These are phyloP conservation scores for Fusarium praegraminearum DNA, from an alignment of 2,329 filamentous ascomycete genomes.

Conservation along the genomic window DNA sequence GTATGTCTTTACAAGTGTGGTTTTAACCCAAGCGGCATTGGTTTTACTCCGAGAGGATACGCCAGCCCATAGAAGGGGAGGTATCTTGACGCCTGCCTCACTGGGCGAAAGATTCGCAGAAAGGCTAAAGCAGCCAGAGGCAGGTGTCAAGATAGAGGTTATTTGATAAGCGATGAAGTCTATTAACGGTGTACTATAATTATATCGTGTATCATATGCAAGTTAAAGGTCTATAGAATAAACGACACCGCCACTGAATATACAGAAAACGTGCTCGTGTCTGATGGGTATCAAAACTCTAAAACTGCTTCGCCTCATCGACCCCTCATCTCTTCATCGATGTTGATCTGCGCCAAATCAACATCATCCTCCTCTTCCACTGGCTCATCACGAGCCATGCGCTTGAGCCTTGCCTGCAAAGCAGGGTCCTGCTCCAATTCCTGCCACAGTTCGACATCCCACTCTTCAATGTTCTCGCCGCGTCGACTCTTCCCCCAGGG, in stretches of 20 bases:
- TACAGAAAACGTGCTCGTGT: slow-evolving; percentile 26
- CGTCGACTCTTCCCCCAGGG: slow-evolving; percentile 55
- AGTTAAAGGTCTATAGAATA: slow-evolving; percentile 16
- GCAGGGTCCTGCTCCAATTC: slow-evolving; percentile 66
- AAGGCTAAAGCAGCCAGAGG: slow-evolving; percentile 20
- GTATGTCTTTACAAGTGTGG: slow-evolving; percentile 38
- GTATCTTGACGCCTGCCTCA: slow-evolving; percentile 38
- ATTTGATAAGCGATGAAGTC: background rate
- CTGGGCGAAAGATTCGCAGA: slow-evolving; percentile 29
- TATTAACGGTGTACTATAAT: background rate
- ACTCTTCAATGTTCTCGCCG: slow-evolving; percentile 60
- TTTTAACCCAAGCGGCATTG: slow-evolving; percentile 36
- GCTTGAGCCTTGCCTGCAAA: slow-evolving; percentile 57
- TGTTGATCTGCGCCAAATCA: slow-evolving; percentile 33
- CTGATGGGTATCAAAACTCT: slow-evolving; percentile 45
- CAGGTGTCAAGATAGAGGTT: slow-evolving; percentile 27
- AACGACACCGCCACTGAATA: slow-evolving; percentile 9
- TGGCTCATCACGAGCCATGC: slow-evolving; percentile 55
- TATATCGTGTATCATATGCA: slow-evolving; percentile 21
- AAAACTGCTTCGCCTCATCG: slow-evolving; percentile 27
- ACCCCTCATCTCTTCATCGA: slow-evolving; percentile 33
- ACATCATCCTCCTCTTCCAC: slow-evolving; percentile 43
- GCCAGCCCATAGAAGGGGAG: slow-evolving; percentile 26
- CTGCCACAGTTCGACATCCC: slow-evolving; percentile 68
- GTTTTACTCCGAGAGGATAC: slow-evolving; percentile 29